Percentiles rank a stretch among this genome's conserved stretches.
Evolutionary conservation across 164 flowering plant genomes (phyloP).

Genomic region (Piper longum): DNA sequence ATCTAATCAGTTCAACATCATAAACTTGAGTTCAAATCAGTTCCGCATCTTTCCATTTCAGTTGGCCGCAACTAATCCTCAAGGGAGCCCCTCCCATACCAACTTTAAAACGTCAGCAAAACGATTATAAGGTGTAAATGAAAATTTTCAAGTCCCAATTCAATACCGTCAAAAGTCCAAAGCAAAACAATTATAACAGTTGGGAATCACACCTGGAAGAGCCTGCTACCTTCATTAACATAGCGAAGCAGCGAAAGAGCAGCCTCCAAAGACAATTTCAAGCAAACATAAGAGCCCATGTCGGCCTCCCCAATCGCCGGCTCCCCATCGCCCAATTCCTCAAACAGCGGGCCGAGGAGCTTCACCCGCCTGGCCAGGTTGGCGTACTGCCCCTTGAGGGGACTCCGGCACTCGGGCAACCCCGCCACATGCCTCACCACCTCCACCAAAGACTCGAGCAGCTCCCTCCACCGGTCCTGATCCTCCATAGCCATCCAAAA

Average conservation of each 20-base stretch:
- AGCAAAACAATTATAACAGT: neutral
- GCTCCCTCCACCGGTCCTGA: neutral
- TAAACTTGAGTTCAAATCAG: no score
- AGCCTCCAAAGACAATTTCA: conserved; percentile 35
- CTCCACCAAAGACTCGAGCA: conserved; percentile 22
- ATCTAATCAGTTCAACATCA: no score
- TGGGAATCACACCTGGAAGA: conserved; percentile 39
- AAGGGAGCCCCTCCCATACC: no score
- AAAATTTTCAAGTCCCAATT: no score
- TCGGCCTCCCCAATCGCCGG: conserved; percentile 20
- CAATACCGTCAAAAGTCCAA: no score
- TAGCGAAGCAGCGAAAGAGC: conserved; percentile 41
- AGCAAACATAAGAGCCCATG: conserved; percentile 24
- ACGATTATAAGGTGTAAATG: no score
- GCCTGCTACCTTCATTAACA: conserved; percentile 53
- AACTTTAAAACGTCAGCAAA: no score
- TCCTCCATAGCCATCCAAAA: neutral
- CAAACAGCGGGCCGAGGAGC: conserved; percentile 74
- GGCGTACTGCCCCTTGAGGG: conserved; percentile 40
- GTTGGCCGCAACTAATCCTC: no score
- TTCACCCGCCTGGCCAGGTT: conserved; percentile 66
- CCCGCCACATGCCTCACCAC: conserved; percentile 37
- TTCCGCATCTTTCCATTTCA: no score
- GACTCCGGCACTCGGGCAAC: conserved; percentile 44
- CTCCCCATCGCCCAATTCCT: conserved; percentile 51